A percentile compares a stretch with the other conserved stretches of the same genome.
These are phyloP conservation scores for Bathelium albidoporum DNA, from an alignment of 495 filamentous ascomycete genomes.

Conservation along the genomic window DNA sequence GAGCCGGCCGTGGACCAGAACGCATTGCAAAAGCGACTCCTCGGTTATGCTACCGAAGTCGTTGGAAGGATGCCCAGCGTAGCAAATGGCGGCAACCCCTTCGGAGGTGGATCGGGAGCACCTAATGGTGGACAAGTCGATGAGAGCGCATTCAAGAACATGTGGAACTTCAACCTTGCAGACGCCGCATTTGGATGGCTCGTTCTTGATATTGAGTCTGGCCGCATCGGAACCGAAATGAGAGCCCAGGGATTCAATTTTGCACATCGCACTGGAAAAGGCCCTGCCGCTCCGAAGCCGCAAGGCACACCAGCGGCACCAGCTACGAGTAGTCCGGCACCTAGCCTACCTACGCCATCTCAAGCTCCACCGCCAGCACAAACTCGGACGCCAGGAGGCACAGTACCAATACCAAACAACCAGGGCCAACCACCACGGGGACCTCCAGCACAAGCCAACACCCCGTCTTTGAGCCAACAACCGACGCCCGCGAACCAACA, in stretches of 20 bases:
- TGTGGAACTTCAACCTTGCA: constrained; percentile 99
- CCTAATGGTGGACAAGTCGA: constrained; percentile 79
- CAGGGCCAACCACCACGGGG: constrained; percentile 12
- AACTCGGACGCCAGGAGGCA: background rate
- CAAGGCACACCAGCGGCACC: constrained; percentile 47
- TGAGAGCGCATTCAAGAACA: constrained; percentile 99
- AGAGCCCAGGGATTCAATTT: constrained; percentile 99
- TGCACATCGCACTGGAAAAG: constrained; percentile 69
- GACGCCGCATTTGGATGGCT: constrained; percentile 96
- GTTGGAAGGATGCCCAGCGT: constrained; percentile 93
- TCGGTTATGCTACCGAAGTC: constrained; percentile 81
- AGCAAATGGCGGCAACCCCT: constrained; percentile 91
- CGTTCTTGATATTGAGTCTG: constrained; percentile 85
- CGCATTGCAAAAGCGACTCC: constrained; percentile 78
- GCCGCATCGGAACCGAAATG: constrained; percentile 96
- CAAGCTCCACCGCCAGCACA: constrained; percentile 24
- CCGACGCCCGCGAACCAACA: constrained; percentile 21
- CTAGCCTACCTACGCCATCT: constrained; percentile 30
- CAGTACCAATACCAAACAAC: background rate
- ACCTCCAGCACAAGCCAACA: constrained; percentile 29
- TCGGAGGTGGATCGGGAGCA: constrained; percentile 74
- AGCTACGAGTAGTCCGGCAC: constrained; percentile 25
- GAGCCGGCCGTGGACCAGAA: constrained; percentile 87
- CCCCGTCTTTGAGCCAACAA: constrained; percentile 34
- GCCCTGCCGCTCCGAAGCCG: constrained; percentile 32